Evolutionary conservation across 495 filamentous ascomycete genomes (phyloP), one percentile per base, ranked within the genome.

Genomic region (Xylaria castorea): DNA sequence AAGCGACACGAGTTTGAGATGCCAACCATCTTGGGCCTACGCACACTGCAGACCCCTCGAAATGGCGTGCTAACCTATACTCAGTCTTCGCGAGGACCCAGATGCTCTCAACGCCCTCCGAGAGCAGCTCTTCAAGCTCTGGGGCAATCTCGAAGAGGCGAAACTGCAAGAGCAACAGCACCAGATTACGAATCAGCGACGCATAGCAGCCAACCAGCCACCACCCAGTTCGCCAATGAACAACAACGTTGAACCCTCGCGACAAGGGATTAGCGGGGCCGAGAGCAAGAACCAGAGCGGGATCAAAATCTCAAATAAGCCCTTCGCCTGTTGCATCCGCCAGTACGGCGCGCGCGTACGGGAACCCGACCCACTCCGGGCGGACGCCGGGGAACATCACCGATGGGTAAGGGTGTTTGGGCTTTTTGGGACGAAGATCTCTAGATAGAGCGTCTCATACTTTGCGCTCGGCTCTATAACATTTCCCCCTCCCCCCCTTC

Each of bases 71-170:
- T 73, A 68, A 76, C 40, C 18, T 55, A 53, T 5, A 62, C 20
- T 61, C 86, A 79, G 77, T 80, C 87, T 97, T 9, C 87, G 87
- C 22, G 76, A 76, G 63, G 80, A 92, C 46, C 50, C 77, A 6
- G 46, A 76, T 0, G 73, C 77, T 3, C 80, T 97, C 8, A 74
- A 55, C 34, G 67, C 79, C 9, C 80, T 98, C 1, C 84, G 87
- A 50, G 89, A 97, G 76, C 91, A 90, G 76, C 86, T 97, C 20
- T 95, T 90, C 79, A 82, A 88, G 40, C 85, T 98, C 9, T 98
- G 95, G 94, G 95, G 95, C 4, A 87, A 97, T 71, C 87, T 98
- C 8, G 91, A 93, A 78, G 94, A 97, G 77, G 72, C 77, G 58
- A 93, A 92, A 76, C 51, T 46, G n/a, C 71, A 74, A 18, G 76